Evolutionary conservation across 139 green algal genomes (phyloP), one percentile per base, ranked within the genome.

Genomic region (Coelastrella sp.): DNA sequence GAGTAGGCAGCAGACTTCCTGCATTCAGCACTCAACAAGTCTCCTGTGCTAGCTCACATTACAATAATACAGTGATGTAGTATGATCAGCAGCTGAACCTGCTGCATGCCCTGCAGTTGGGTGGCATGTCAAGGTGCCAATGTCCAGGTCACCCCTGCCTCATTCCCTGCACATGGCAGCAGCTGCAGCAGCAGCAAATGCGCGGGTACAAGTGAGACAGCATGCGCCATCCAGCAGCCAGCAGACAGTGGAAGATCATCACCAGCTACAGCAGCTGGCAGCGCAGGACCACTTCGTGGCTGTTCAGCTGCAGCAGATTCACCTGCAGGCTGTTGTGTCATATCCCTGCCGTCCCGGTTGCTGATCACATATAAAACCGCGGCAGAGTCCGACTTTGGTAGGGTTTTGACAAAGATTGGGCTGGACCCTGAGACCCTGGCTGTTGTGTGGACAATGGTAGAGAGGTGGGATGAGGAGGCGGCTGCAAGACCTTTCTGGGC

Each of bases 401-500:
- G 79, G 63, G 93, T 91, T 78, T 91, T 96, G 83, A 63, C 35
- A 61, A 86, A 84, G 6, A 88, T 96, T 22, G 90, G 85, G 57
- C 58, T 97, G 12, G 85, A 82, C 24, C 84, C 93, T 22, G 95
- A 97, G 83, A 91, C 90, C 22, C 68, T 95, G 10, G 91, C 95
- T 10, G 91, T 97, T 68, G 82, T 97, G 0, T 97, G 95, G 91
- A 97, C 93, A 1, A 95, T 96, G 91, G 92, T 95, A 65, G 95
- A 97, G 56, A 89, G 95, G 4, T 82, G 66, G 22, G 94, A 96
- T 58, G 78, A 88, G 14, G 95, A 97, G 61, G 92, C 93, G 14
- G 15, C 35, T 9, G 89, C 75, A 70, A 82, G 87, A n/a, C 89
- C 89, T 17, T 96, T 94, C 72, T 96, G 93, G 94, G 35, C n/a